These are phyloP conservation scores for Neoboletus subvelutipes DNA, from an alignment of 768 basidiomycete species.

Conservation along the genomic window DNA sequence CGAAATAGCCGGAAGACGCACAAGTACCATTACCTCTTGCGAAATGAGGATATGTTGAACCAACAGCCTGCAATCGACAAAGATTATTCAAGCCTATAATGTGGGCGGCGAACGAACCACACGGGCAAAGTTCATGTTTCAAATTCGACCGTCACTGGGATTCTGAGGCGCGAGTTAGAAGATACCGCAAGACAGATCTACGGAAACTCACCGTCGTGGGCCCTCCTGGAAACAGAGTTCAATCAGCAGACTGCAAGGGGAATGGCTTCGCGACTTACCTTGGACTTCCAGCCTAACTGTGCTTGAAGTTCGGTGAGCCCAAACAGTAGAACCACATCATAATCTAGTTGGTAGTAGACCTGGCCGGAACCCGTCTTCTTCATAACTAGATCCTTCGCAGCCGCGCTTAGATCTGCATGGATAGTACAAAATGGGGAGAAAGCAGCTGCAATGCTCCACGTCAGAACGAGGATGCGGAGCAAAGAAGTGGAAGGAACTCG, in stretches of 20 bases:
- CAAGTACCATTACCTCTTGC: no score
- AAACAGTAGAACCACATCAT: slow-evolving; percentile 13
- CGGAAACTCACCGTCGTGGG: not conserved
- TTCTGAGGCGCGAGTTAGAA: not conserved
- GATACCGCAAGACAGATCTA: not conserved
- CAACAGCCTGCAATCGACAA: no score
- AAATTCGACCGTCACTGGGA: not conserved
- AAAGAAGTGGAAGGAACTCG: not conserved
- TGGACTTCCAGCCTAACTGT: slow-evolving; percentile 5
- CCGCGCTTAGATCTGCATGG: not conserved
- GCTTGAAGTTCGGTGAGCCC: slow-evolving; percentile 13
- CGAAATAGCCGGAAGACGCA: no score
- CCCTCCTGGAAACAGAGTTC: not conserved
- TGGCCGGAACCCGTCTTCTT: not conserved
- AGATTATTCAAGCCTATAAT: no score
- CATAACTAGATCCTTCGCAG: not conserved
- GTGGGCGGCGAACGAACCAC: no score
- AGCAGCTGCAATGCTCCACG: not conserved
- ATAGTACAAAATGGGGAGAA: slow-evolving; percentile 9
- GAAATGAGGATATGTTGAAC: no score
- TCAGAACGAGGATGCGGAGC: not conserved
- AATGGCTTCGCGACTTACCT: not conserved
- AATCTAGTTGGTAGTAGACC: slow-evolving; percentile 12
- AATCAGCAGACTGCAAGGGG: not conserved
- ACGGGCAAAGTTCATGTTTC: not conserved